Evolutionary conservation across 352 stramenopile genomes (phyloP), one percentile per base, ranked within the genome.

Genomic region (Stephanocyclus meneghinianus): DNA sequence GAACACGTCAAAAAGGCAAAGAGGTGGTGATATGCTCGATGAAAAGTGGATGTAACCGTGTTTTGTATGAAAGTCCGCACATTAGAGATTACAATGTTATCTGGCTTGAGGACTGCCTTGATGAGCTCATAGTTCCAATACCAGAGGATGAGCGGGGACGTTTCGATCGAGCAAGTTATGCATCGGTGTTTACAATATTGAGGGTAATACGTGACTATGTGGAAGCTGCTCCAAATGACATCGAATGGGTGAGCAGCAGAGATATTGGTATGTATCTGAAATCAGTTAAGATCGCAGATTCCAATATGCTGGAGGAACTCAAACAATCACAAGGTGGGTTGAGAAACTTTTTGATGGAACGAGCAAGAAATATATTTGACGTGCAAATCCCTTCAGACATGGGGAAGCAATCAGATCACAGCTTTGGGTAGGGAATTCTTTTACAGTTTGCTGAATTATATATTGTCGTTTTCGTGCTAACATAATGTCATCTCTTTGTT

Each of bases 221-320:
- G 29, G 18, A 69, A 44, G 42, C 70, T 59, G 81, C 76, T 60
- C 40, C 62, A n/a, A 64, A 71, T 32, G 67, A 78, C 69, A 61
- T 73, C 57, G 69, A 78, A 61, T 81, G 53, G 45, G 85, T 93
- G 9, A 87, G 72, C 51, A 85, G 73, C 30, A 71, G 86, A 63
- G 86, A 91, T 80, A 80, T 91, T 51, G 86, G 86, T 9, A 77
- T 74, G 48, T 90, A 87, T 71, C 71, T 93, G 1, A 91, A 93
- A 71, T 59, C 40, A 51, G 70, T 90, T 35, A 48, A 80, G 1
- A 75, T 93, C 37, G 53, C 48, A 47, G 80, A 81, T 72, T 78
- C 70, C 45, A 77, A 74, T 30, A 72, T 93, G 53, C 67, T 90
- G 30, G 78, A 90, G 35, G 82, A 90, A 71, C 61, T 93, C 29